A percentile compares a stretch with the other conserved stretches of the same genome.
These are phyloP conservation scores for Pseudogymnoascus sp. DNA, from an alignment of 2,329 filamentous ascomycete genomes.

Conservation along the genomic window DNA sequence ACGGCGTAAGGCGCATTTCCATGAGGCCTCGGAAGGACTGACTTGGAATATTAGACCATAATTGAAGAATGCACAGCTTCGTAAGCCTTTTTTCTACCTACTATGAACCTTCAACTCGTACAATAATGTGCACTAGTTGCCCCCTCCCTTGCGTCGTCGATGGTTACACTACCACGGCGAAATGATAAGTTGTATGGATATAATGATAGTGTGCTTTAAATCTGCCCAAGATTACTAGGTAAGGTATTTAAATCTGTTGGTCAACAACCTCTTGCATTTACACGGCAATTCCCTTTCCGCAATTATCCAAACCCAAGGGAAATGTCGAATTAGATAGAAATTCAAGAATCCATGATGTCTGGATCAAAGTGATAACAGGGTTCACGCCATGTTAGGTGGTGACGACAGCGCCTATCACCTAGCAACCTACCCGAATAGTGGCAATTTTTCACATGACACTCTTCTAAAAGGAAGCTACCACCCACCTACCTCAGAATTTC, in stretches of 20 bases:
- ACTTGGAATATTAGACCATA: not conserved
- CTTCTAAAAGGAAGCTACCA: not conserved
- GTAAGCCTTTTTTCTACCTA: not conserved
- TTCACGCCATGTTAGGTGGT: not conserved
- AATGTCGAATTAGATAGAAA: not conserved
- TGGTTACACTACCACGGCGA: not conserved
- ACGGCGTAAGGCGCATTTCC: not conserved
- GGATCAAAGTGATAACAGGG: not conserved
- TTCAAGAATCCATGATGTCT: not conserved
- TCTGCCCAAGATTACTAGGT: not conserved
- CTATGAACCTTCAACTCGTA: no score
- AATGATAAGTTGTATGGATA: not conserved
- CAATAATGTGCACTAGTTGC: no score
- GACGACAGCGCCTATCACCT: slow-evolving; percentile 1
- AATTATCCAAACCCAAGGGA: not conserved
- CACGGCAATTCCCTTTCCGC: not conserved
- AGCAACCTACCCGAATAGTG: not conserved
- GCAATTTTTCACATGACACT: not conserved
- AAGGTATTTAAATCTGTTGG: not conserved
- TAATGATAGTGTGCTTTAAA: not conserved
- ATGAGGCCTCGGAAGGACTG: not conserved
- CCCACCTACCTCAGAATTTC: not conserved
- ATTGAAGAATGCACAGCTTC: not conserved
- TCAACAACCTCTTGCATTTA: not conserved
- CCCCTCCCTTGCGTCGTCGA: not conserved